phyloP scores from a whole-genome alignment of 768 basidiomycete species.

The Rhodotorula paludigena region DNA sequence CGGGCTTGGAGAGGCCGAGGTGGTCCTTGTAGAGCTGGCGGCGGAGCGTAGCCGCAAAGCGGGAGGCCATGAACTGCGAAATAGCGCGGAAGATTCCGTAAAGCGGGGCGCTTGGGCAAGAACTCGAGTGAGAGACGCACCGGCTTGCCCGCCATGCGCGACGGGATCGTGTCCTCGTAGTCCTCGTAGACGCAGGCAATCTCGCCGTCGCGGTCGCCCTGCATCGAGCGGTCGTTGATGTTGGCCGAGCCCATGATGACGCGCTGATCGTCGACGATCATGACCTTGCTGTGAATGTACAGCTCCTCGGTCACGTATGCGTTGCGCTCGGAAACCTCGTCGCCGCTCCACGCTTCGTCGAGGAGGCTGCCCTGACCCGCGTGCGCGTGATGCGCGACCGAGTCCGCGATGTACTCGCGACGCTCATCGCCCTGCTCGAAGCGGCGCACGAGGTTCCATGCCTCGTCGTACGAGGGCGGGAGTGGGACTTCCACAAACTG shows the following conservation, averaged over 20 bases:
- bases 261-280: conserved; percentile 43
- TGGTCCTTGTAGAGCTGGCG: conserved; percentile 63
- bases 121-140: not conserved
- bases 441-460: conserved; percentile 59
- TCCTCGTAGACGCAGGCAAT: conserved; percentile 91
- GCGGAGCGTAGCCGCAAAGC: conserved; percentile 77
- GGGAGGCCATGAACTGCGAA: conserved; percentile 60
- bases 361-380: conserved; percentile 58
- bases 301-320: conserved; percentile 57
- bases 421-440: conserved; percentile 69
- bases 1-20: conserved; percentile 65
- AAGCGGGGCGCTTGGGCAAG: no score
- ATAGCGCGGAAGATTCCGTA: no score
- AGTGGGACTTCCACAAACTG: conserved; percentile 54
- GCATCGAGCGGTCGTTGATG: conserved; percentile 79
- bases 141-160: conserved; percentile 68
- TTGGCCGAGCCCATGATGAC: conserved; percentile 96
- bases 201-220: conserved; percentile 78
- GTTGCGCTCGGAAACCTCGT: conserved; percentile 71
- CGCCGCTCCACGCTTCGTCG: conserved; percentile 82
- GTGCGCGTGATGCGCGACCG: conserved; percentile 74
- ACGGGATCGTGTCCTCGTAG: conserved; percentile 60
- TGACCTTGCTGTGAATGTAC: conserved; percentile 36
- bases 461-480: conserved; percentile 64
- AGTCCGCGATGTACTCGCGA: conserved; percentile 66